phyloP scores from a whole-genome alignment of 495 filamentous ascomycete genomes.

The Aspergillus wentii region DNA sequence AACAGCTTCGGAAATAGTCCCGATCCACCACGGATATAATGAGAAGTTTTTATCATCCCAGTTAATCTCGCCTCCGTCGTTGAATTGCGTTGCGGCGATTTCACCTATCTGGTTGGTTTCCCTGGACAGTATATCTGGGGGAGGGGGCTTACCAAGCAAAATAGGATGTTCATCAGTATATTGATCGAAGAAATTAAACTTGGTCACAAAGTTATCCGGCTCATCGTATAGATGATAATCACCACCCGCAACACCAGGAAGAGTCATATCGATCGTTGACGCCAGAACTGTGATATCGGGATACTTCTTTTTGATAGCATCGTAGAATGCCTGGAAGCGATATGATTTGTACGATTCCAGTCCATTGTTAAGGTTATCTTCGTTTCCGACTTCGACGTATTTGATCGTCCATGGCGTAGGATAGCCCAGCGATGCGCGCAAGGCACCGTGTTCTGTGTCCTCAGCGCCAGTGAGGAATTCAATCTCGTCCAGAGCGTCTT shows the following conservation, averaged over 20 bases:
- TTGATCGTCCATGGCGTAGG: slow-evolving; percentile 42
- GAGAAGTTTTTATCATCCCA: slow-evolving; percentile 25
- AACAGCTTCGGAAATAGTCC: slow-evolving; percentile 58
- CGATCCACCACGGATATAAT: slow-evolving; percentile 48
- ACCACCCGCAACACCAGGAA: slow-evolving; percentile 31
- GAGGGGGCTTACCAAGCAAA: slow-evolving; percentile 36
- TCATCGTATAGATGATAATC: slow-evolving; percentile 48
- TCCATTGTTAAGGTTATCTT: slow-evolving; percentile 44
- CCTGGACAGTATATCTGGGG: background rate
- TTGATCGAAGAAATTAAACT: slow-evolving; percentile 53
- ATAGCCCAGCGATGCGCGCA: slow-evolving; percentile 42
- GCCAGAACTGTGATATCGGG: slow-evolving; percentile 46
- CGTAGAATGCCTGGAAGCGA: slow-evolving; percentile 37
- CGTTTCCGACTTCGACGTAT: slow-evolving; percentile 52
- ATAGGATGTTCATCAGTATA: slow-evolving; percentile 31
- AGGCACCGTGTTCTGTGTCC: slow-evolving; percentile 34
- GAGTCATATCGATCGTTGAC: slow-evolving; percentile 33
- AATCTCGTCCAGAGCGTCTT: slow-evolving; percentile 59
- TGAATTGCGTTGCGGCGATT: slow-evolving; percentile 44
- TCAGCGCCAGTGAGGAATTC: slow-evolving; percentile 42
- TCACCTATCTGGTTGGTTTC: too few species aligned
- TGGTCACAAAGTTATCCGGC: slow-evolving; percentile 44
- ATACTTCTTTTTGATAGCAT: slow-evolving; percentile 46
- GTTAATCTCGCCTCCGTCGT: slow-evolving; percentile 23
- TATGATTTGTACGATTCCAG: slow-evolving; percentile 34